Percentiles rank a stretch among this genome's conserved stretches.
Evolutionary conservation across 2,329 filamentous ascomycete genomes (phyloP).

Genomic region (Penicillium occitanis): DNA sequence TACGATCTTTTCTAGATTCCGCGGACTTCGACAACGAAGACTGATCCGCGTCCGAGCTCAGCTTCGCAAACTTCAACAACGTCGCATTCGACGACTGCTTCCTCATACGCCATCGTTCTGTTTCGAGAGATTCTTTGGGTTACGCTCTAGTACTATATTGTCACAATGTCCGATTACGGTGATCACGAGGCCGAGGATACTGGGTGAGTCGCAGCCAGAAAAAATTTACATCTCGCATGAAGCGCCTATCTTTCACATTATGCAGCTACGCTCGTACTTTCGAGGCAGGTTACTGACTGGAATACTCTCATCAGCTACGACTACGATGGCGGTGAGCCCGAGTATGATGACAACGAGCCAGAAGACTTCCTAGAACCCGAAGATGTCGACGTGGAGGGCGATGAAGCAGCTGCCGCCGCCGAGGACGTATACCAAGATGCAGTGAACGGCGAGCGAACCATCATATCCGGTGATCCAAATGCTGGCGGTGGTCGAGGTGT

Average conservation of each 20-base stretch:
- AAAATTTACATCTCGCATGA: not conserved
- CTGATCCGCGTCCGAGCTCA: not conserved
- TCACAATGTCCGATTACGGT: conserved; percentile 70
- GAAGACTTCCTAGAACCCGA: conserved; percentile 60
- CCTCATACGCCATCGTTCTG: not conserved
- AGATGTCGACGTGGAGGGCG: conserved; percentile 55
- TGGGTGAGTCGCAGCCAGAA: conserved; percentile 49
- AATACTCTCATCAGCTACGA: conserved; percentile 40
- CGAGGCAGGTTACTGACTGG: conserved; percentile 29
- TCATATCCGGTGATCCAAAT: conserved; percentile 54
- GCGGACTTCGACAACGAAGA: conserved; percentile 6
- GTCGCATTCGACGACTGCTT: not conserved
- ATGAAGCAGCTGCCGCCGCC: conserved; percentile 39
- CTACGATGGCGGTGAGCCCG: conserved; percentile 58
- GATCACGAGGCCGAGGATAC: conserved; percentile 62
- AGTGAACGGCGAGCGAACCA: conserved; percentile 42
- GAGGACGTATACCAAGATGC: conserved; percentile 41
- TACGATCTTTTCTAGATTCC: conserved; percentile 18
- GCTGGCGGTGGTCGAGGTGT: conserved; percentile 53
- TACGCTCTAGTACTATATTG: not conserved
- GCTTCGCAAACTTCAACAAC: not conserved
- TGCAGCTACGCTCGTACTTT: not conserved
- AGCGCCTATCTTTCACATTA: not conserved
- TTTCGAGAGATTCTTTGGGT: not conserved
- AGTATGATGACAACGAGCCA: conserved; percentile 67